Evolutionary conservation across 139 green algal genomes (phyloP).

Genomic region (Dunaliella primolecta): DNA sequence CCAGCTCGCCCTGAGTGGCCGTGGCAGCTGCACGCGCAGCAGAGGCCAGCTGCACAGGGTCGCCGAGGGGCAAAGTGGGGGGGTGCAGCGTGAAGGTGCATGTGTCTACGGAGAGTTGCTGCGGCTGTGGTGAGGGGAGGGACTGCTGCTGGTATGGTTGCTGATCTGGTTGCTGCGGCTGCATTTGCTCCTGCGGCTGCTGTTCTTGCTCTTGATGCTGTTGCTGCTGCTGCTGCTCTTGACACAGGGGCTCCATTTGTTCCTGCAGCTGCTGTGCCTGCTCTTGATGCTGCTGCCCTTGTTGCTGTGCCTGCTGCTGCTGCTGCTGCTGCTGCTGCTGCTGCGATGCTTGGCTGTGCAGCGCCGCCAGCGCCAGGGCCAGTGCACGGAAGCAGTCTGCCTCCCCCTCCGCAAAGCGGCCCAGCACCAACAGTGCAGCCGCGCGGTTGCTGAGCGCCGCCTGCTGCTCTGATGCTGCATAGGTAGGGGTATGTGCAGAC

Average conservation of each 20-base stretch:
- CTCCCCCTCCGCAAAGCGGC: slow-evolving; percentile 22
- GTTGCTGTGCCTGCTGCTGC: not conserved
- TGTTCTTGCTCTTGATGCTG: not conserved
- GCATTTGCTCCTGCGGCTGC: not conserved
- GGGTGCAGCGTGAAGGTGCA: not conserved
- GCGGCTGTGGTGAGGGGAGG: no score
- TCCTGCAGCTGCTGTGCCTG: not conserved
- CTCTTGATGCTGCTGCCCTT: not conserved
- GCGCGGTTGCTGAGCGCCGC: slow-evolving; percentile 41
- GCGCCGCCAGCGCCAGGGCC: not conserved
- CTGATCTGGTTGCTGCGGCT: not conserved
- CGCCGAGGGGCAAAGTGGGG: not conserved
- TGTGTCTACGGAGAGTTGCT: no score
- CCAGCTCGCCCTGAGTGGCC: not conserved
- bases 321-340: not conserved
- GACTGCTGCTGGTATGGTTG: not conserved
- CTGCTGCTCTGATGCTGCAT: slow-evolving; percentile 20
- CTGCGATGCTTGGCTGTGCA: not conserved
- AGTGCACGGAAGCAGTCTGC: slow-evolving; percentile 16
- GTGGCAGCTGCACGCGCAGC: not conserved
- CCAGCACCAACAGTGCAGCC: slow-evolving; percentile 37
- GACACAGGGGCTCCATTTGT: not conserved
- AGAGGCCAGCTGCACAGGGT: not conserved
- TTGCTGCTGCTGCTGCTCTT: not conserved
- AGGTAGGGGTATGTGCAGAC: not conserved